These are phyloP conservation scores for Fusarium transvaalense DNA, from an alignment of 2,329 filamentous ascomycete genomes.

Conservation along the genomic window DNA sequence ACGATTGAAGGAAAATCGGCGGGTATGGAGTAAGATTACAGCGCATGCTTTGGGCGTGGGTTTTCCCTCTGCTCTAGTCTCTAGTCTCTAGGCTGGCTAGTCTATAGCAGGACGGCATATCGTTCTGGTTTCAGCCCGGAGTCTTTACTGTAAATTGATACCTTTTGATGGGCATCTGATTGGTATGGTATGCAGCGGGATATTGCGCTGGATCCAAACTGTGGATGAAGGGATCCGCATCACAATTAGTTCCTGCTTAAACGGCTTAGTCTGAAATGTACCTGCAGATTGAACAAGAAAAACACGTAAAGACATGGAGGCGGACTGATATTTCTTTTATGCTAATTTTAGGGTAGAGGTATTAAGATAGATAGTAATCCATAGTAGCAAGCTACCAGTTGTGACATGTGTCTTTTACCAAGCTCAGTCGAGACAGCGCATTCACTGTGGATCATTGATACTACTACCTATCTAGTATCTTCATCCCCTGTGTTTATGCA, in stretches of 20 bases:
- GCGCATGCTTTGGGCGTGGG: conserved; percentile 33
- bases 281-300: not conserved
- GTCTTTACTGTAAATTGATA: conserved; percentile 19
- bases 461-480: not conserved
- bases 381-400: not conserved
- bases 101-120: conserved; percentile 17
- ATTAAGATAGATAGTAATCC: too few relatives aligned
- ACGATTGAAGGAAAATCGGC: conserved; percentile 20
- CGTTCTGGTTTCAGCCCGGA: conserved; percentile 25
- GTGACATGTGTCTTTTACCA: conserved; percentile 9
- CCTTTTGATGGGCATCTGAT: conserved; percentile 16
- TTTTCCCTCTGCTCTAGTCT: too few relatives aligned
- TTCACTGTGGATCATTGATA: conserved; percentile 5
- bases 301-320: not conserved
- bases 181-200: conserved; percentile 41
- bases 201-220: conserved; percentile 37
- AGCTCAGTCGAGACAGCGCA: not conserved
- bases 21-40: conserved; percentile 40
- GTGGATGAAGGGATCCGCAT: conserved; percentile 34
- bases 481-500: not conserved
- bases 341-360: conserved; percentile 16
- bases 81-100: not conserved
- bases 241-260: conserved; percentile 28
- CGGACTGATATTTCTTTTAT: not conserved
- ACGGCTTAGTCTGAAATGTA: conserved; percentile 23